Evolutionary conservation across 164 flowering plant genomes (phyloP), one percentile per base, ranked within the genome.

Genomic region (Magnolia sinica): DNA sequence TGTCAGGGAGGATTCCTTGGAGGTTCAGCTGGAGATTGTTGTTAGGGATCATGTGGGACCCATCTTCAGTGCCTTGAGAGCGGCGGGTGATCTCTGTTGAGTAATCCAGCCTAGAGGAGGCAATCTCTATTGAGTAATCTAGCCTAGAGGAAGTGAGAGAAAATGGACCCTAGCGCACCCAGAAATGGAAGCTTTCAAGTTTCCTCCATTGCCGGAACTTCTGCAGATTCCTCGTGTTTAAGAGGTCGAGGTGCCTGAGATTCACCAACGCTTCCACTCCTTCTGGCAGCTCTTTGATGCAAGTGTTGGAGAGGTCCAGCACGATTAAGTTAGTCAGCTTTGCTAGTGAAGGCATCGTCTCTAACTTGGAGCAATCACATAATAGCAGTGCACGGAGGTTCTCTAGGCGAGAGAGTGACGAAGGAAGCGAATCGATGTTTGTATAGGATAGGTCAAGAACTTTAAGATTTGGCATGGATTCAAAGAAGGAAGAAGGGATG

Each of bases 401-500:
- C 73, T 18, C 23, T 58, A 70, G 10, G 19, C 49, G 19, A n/a
- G 27, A 70, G 16, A 70, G 9, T 45, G 73, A 70, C 16, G n/a
- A 5, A 49, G 73, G 73, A 27, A 70, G 11, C 9, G n/a, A 23
- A 24, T 70, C 22, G 49, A 70, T 70, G 13, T 50, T 50, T 13
- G 59, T 45, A 18, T 70, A 8, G 1, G 73, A 70, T 49, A 70
- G 58, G 22, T 70, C 73, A 50, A 70, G 55, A 70, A 70, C 73
- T n/a, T n/a, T 70, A 16, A 70, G 73, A 3, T 23, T 18, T 8
- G 0, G 55, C n/a, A 68, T 68, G 50, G 13, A 11, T 19, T 27
- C 50, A 16, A 68, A 68, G 50, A 68, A 68, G 27, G 71, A 68
- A 68, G 27, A 14, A 11, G 71, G 20, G 49, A 50, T 70, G 50